Evolutionary conservation across 2,329 filamentous ascomycete species (phyloP).

Genomic region (Fusarium drepaniforme): DNA sequence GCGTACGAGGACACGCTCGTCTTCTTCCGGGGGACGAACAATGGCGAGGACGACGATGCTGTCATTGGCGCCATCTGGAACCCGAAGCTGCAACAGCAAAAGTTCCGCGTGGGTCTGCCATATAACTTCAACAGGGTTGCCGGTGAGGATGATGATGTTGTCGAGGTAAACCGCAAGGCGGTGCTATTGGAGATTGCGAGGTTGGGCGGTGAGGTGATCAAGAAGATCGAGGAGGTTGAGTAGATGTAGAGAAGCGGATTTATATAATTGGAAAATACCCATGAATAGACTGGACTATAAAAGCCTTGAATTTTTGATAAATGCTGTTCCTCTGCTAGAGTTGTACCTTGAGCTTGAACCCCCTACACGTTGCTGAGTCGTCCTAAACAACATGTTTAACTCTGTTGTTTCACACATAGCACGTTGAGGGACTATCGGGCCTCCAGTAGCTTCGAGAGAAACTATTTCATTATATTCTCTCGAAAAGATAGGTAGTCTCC

Average conservation of each 20-base stretch:
- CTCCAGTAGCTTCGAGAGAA: neutral
- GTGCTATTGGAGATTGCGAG: constrained; percentile 81
- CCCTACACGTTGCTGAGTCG: neutral
- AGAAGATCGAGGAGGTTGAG: constrained; percentile 67
- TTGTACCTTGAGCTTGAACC: neutral
- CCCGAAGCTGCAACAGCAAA: constrained; percentile 64
- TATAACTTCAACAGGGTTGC: constrained; percentile 63
- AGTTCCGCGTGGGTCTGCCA: constrained; percentile 78
- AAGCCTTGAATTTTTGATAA: neutral
- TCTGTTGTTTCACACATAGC: neutral
- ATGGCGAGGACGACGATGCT: constrained; percentile 57
- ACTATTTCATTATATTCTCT: neutral
- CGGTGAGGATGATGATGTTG: constrained; percentile 58
- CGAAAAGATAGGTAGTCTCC: neutral
- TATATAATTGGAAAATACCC: constrained; percentile 23
- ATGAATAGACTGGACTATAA: constrained; percentile 11
- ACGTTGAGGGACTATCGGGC: neutral
- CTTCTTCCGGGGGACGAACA: constrained; percentile 78
- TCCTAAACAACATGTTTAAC: no score
- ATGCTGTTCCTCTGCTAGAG: neutral
- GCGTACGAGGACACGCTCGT: constrained; percentile 78
- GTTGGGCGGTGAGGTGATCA: constrained; percentile 75
- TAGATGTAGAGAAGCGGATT: constrained; percentile 17
- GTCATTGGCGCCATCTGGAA: constrained; percentile 72
- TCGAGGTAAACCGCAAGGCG: constrained; percentile 74